Conservation (phyloP, 352 stramenopile genomes). For the Globisporangium camurandrum region DNA sequence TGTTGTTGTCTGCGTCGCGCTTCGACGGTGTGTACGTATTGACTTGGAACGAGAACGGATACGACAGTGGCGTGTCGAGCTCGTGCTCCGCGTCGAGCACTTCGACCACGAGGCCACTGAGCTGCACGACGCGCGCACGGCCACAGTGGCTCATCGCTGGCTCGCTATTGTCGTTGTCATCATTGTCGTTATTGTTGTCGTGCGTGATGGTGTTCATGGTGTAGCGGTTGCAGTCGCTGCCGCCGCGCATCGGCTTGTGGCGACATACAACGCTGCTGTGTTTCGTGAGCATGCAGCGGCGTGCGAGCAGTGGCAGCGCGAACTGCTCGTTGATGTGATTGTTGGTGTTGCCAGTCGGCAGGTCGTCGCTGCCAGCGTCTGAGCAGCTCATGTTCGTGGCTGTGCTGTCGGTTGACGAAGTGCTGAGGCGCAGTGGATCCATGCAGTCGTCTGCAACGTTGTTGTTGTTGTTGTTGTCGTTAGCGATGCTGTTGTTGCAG, state of each 20-base stretch:
- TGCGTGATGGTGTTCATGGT: too few species aligned
- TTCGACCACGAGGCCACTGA: conserved; percentile 56
- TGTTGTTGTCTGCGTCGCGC: conserved; percentile 20
- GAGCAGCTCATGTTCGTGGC: conserved; percentile 11
- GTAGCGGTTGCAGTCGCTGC: too few species aligned
- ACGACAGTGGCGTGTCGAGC: conserved; percentile 22
- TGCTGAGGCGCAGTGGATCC: conserved; percentile 1
- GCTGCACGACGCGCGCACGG: conserved; percentile 36
- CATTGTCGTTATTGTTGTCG: conserved; percentile 2
- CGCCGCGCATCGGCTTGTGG: conserved; percentile 22
- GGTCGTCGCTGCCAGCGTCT: conserved; percentile 1
- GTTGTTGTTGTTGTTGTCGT: background rate
- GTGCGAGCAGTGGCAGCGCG: conserved; percentile 36
- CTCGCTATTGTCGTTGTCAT: conserved; percentile 9
- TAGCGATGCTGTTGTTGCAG: background rate
- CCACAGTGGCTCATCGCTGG: background rate
- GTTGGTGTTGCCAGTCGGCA: too few species aligned
- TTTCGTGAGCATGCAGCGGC: conserved; percentile 27
- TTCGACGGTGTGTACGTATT: conserved; percentile 44
- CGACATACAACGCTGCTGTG: conserved; percentile 8
- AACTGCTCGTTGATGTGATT: too few species aligned
- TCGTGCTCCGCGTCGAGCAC: conserved; percentile 43
- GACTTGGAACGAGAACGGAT: conserved; percentile 59
- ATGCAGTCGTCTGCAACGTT: background rate
- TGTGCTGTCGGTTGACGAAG: conserved; percentile 11